phyloP scores from a whole-genome alignment of 2,329 filamentous ascomycete species.

The Boeremia exigua region DNA sequence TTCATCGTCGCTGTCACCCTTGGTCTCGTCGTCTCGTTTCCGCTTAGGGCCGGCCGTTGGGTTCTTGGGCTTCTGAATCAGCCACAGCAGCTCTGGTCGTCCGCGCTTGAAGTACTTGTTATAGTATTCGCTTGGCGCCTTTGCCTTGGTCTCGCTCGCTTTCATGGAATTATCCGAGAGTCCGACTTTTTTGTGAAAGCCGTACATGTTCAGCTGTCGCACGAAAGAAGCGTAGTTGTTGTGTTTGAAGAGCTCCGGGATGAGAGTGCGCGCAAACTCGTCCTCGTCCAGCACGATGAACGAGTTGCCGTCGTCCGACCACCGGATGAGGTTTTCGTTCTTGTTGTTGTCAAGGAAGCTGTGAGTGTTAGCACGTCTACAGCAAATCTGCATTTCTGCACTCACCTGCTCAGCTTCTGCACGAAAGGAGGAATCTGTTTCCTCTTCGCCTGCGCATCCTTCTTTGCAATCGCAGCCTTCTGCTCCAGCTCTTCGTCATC shows the following conservation, averaged over 20 bases:
- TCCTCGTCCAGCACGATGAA: constrained; percentile 98
- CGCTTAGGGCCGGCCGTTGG: constrained; percentile 58
- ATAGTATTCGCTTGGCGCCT: constrained; percentile 97
- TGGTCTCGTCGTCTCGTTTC: constrained; percentile 63
- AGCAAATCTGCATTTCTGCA: background rate
- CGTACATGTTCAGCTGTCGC: constrained; percentile 68
- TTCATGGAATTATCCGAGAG: constrained; percentile 98
- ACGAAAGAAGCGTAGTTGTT: constrained; percentile 82
- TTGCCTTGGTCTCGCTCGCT: constrained; percentile 94
- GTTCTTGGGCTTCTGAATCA: constrained; percentile 94
- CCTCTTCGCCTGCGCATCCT: constrained; percentile 84
- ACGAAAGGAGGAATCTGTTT: constrained; percentile 98
- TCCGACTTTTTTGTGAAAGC: constrained; percentile 62
- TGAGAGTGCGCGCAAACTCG: constrained; percentile 76
- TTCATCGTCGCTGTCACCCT: constrained; percentile 75
- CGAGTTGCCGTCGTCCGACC: constrained; percentile 95
- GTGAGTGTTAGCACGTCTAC: constrained; percentile 22
- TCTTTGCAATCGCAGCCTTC: constrained; percentile 80
- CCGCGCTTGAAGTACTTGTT: constrained; percentile 96
- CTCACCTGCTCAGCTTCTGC: constrained; percentile 94
- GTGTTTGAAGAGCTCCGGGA: constrained; percentile 79
- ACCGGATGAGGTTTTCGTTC: constrained; percentile 93
- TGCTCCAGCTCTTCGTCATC: constrained; percentile 81
- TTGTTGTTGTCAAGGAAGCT: constrained; percentile 94
- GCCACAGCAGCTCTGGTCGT: constrained; percentile 89